Evolutionary conservation across 352 stramenopile species (phyloP).

Genomic region (Phytopythium delawarense): DNA sequence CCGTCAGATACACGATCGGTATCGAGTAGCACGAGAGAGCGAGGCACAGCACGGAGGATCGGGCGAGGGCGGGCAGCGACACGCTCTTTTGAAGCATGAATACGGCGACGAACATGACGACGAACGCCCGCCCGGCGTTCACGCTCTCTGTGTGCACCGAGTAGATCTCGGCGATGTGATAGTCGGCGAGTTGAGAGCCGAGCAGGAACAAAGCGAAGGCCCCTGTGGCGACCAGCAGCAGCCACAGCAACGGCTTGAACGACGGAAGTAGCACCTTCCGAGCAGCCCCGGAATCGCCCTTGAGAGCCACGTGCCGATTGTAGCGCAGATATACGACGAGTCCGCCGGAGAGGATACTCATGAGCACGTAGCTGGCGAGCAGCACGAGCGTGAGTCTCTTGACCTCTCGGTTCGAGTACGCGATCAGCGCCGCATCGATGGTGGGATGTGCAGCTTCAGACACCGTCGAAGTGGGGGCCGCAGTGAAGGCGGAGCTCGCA

Average conservation of each 20-base stretch:
- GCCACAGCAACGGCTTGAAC: constrained; percentile 48
- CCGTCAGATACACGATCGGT: constrained; percentile 32
- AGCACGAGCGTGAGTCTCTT: constrained; percentile 28
- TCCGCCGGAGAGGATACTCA: constrained; percentile 24
- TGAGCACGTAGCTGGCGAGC: constrained; percentile 32
- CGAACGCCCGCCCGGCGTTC: constrained; percentile 39
- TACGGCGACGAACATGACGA: constrained; percentile 37
- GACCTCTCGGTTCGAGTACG: constrained; percentile 22
- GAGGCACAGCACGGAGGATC: constrained; percentile 24
- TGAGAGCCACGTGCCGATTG: constrained; percentile 31
- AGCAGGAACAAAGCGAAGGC: constrained; percentile 31
- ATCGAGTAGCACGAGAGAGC: constrained; percentile 35
- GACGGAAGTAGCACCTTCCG: constrained; percentile 44
- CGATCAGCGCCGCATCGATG: constrained; percentile 6
- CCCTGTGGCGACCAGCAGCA: constrained; percentile 22
- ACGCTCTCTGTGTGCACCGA: constrained; percentile 22
- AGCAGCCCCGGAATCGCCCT: constrained; percentile 31
- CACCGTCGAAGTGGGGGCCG: neutral
- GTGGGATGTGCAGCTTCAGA: neutral
- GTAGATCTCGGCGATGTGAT: constrained; percentile 15
- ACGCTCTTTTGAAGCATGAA: constrained; percentile 59
- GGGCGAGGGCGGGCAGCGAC: constrained; percentile 34
- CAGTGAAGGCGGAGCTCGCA: neutral
- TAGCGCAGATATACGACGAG: constrained; percentile 46
- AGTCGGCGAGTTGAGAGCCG: constrained; percentile 16